These are phyloP conservation scores for Monosporascus sp. DNA, from an alignment of 2,329 filamentous ascomycete genomes.

Conservation along the genomic window DNA sequence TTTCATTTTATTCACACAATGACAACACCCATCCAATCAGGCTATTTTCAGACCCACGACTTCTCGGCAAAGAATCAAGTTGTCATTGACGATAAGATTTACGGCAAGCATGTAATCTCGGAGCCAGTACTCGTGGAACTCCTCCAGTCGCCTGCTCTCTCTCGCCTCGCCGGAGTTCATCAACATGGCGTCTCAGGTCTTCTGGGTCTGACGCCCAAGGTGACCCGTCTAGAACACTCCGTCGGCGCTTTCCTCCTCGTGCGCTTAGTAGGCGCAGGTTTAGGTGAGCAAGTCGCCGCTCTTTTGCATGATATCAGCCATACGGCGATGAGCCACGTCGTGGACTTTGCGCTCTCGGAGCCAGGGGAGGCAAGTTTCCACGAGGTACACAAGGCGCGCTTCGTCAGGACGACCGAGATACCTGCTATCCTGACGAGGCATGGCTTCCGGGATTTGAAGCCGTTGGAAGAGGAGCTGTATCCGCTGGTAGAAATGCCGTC, in stretches of 20 bases:
- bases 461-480: conserved; percentile 32
- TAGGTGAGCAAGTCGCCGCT: conserved; percentile 33
- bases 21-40: conserved; percentile 7
- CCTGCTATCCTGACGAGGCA: conserved; percentile 28
- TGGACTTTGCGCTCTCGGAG: conserved; percentile 31
- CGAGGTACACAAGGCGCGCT: conserved; percentile 34
- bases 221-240: conserved; percentile 35
- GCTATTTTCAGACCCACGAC: conserved; percentile 17
- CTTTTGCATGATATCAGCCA: conserved; percentile 35
- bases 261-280: conserved; percentile 26
- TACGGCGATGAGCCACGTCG: conserved; percentile 35
- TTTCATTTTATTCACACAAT: neutral
- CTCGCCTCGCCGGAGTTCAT: conserved; percentile 29
- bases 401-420: conserved; percentile 26
- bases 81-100: conserved; percentile 29
- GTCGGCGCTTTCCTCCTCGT: conserved; percentile 34
- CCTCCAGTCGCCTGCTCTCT: conserved; percentile 26
- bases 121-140: conserved; percentile 33
- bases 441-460: conserved; percentile 22
- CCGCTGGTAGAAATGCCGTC: conserved; percentile 32
- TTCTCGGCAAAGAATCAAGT: conserved; percentile 10
- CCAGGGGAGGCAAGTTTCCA: conserved; percentile 33
- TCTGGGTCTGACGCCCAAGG: conserved; percentile 26
- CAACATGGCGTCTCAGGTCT: conserved; percentile 33
- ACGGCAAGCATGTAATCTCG: conserved; percentile 27